Percentiles rank a stretch among this genome's conserved stretches.
Conservation (phyloP, 768 basidiomycete species). For the Pisolithus tinctorius region DNA sequence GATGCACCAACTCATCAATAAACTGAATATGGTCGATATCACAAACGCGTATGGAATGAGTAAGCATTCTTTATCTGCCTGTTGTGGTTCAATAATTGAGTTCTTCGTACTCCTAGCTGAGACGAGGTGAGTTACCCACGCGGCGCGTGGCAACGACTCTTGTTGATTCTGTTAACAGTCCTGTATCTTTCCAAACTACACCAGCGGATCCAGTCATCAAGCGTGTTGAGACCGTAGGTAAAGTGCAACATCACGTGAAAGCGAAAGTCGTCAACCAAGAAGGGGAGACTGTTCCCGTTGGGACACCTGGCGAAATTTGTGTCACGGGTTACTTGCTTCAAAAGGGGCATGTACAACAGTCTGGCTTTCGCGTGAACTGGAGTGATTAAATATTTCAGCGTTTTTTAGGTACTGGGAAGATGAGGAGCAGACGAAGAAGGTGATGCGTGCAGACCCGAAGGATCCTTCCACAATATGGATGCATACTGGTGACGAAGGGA, state of each 20-base stretch:
- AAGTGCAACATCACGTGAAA: slow-evolving; percentile 66
- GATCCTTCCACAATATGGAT: slow-evolving; percentile 65
- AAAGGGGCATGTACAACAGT: slow-evolving; percentile 48
- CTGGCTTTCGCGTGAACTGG: not conserved
- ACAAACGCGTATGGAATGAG: slow-evolving; percentile 88
- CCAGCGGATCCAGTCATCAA: slow-evolving; percentile 62
- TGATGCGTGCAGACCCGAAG: slow-evolving; percentile 46
- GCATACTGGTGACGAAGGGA: slow-evolving; percentile 77
- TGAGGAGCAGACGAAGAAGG: slow-evolving; percentile 54
- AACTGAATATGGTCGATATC: slow-evolving; percentile 61
- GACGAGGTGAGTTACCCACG: slow-evolving; percentile 41
- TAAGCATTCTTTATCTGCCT: slow-evolving; percentile 30
- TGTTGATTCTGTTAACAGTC: slow-evolving; percentile 36
- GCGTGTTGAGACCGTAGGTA: slow-evolving; percentile 79
- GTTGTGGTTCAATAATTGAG: not conserved
- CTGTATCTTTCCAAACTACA: slow-evolving; percentile 78
- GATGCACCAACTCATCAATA: slow-evolving; percentile 65
- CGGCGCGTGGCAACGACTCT: not conserved
- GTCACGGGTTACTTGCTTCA: slow-evolving; percentile 74
- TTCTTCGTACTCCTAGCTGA: slow-evolving; percentile 43
- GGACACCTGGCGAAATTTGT: slow-evolving; percentile 68
- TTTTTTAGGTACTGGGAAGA: slow-evolving; percentile 67
- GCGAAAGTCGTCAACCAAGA: slow-evolving; percentile 61
- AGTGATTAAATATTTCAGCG: not conserved
- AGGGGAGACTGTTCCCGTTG: slow-evolving; percentile 61